Evolutionary conservation across 805 yeast genomes (phyloP), one percentile per base, ranked within the genome.

Genomic region (Blastobotrys attinorum): DNA sequence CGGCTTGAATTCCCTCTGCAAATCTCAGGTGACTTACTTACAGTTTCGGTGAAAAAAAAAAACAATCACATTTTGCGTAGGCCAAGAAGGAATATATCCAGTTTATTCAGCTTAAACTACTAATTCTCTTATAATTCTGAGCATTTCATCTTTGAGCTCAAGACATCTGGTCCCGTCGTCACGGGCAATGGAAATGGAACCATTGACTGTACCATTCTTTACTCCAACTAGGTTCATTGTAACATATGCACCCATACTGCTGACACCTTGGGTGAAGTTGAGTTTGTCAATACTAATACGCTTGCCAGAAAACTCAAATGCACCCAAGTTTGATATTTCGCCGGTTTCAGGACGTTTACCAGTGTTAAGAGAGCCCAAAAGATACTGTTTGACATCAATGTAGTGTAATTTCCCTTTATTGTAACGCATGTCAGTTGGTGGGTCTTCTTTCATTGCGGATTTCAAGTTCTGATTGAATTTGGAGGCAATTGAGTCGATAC

Each of bases 281-380:
- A 37, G 41, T 3, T 31, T 37, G 3, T 31, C 31, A 16, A 42
- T 42, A 25, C 31, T 36, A 10, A 37, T 35, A n/a, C n/a, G n/a
- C 3, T 22, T 34, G n/a, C 32, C 32, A n/a, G 17, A 22, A 23
- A 43, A 39, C 18, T 32, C 39, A 20, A 39, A 23, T 6, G 35
- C 33, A 4, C 46, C 46, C 3, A 43, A 36, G 36, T 43, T 43
- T 13, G 46, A 43, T 3, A 43, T 39, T 35, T 43, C 46, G 13
- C 36, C 42, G 13, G 35, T 20, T 27, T 39, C 40, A 6, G 13
- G 8, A 7, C 45, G 35, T 2, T 8, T 34, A 4, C 37, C 37
- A 11, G 20, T 18, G 7, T 13, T 18, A n/a, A 11, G 7, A 3
- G 40, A 27, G 25, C 22, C 37, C 27, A 27, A 13, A n/a, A 40